A percentile compares a stretch with the other conserved stretches of the same genome.
Conservation (phyloP, 805 yeast genomes). For the Yamadazyma nakazawae region DNA sequence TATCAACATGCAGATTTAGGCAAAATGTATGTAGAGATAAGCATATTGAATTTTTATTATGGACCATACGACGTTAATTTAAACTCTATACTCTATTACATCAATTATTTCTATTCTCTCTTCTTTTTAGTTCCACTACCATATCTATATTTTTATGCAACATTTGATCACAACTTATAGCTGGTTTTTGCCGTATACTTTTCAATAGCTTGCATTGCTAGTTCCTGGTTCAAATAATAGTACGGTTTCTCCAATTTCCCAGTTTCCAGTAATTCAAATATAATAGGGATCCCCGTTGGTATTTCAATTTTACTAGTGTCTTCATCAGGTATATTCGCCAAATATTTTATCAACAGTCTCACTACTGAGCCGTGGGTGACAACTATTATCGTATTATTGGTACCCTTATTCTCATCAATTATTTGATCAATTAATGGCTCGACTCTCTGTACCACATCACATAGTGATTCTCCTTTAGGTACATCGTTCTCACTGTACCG, state of each 20-base stretch:
- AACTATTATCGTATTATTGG: slow-evolving; percentile 23
- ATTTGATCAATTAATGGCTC: slow-evolving; percentile 35
- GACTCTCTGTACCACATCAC: slow-evolving; percentile 37
- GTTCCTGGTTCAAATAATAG: slow-evolving; percentile 40
- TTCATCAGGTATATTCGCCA: slow-evolving; percentile 33
- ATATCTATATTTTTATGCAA: too few species aligned
- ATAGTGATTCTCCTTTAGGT: slow-evolving; percentile 40
- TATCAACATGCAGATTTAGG: neutral
- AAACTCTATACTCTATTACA: neutral
- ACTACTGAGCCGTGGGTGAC: slow-evolving; percentile 45
- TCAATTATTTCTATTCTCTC: too few species aligned
- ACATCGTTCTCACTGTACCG: slow-evolving; percentile 28
- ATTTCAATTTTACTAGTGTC: slow-evolving; percentile 39
- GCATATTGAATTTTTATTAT: neutral
- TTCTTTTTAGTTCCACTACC: too few species aligned
- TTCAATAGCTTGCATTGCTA: slow-evolving; percentile 37
- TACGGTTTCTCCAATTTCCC: slow-evolving; percentile 26
- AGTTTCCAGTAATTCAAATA: slow-evolving; percentile 35
- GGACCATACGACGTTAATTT: too few species aligned
- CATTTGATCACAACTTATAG: slow-evolving; percentile 1
- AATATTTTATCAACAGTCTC: slow-evolving; percentile 38
- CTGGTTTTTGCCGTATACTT: slow-evolving; percentile 29
- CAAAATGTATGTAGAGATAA: neutral
- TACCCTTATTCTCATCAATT: slow-evolving; percentile 23
- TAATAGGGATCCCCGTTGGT: slow-evolving; percentile 45